Conservation (phyloP, 2,329 filamentous ascomycete species). For the Colletotrichum salicis region DNA sequence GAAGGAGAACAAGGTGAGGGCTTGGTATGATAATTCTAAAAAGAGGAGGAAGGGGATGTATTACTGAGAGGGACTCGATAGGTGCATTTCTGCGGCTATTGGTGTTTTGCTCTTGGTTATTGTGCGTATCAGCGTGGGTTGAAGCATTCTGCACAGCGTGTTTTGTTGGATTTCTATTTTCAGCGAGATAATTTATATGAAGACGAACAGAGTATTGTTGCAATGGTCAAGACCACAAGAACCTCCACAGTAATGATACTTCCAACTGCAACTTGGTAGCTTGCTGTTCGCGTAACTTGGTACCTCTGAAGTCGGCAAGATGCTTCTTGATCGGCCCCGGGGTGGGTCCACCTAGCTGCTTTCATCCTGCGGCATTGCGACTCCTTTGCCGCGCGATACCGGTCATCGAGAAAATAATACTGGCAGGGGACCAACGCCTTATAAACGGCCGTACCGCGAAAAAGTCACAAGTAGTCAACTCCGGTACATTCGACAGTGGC, state of each 20-base stretch:
- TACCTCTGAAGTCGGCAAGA: background rate
- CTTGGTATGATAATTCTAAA: background rate
- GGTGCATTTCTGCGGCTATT: background rate
- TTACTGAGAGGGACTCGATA: background rate
- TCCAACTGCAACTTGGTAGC: background rate
- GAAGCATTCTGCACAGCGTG: background rate
- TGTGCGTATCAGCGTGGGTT: background rate
- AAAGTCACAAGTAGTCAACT: background rate
- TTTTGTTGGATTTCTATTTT: background rate
- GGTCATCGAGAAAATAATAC: background rate
- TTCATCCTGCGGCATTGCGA: background rate
- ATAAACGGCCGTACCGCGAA: background rate
- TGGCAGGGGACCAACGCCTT: rapidly evolving
- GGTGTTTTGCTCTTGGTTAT: background rate
- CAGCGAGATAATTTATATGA: background rate
- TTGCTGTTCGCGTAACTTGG: background rate
- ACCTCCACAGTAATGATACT: background rate
- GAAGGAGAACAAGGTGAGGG: background rate
- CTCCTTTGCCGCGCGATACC: conserved; percentile 15
- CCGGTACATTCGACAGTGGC: background rate
- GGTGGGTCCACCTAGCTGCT: background rate
- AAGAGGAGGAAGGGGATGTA: background rate
- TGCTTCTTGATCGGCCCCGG: background rate
- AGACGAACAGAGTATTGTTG: too few relatives aligned
- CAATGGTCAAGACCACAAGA: too few relatives aligned